Percentiles rank a stretch among this genome's conserved stretches.
These are phyloP conservation scores for Podaxis rugospora DNA, from an alignment of 768 basidiomycete species.

Conservation along the genomic window DNA sequence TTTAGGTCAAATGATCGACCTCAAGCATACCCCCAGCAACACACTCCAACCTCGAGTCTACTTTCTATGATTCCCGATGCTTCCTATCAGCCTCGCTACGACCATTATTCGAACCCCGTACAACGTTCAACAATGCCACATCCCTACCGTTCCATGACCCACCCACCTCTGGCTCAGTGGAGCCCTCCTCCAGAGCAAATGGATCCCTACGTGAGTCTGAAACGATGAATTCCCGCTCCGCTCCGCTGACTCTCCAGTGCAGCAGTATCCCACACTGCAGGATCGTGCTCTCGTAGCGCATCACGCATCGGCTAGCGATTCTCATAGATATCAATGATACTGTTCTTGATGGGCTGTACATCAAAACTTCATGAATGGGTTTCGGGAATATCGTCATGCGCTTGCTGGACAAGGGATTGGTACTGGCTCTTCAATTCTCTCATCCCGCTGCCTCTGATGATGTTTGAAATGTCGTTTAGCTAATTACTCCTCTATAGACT, in stretches of 20 bases:
- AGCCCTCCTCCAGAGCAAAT: constrained; percentile 49
- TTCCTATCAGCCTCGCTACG: constrained; percentile 48
- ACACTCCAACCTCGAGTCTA: constrained; percentile 33
- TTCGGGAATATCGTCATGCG: not conserved
- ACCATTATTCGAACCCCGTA: constrained; percentile 40
- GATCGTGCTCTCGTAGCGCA: constrained; percentile 35
- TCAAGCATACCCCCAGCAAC: constrained; percentile 42
- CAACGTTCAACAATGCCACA: constrained; percentile 26
- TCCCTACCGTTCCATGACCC: constrained; percentile 48
- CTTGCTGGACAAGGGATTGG: not conserved
- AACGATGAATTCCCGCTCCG: not conserved
- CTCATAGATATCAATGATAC: constrained; percentile 40
- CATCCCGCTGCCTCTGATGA: not conserved
- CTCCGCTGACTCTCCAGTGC: not conserved
- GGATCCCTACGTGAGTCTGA: constrained; percentile 60
- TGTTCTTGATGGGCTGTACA: not conserved
- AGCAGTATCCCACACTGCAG: constrained; percentile 26
- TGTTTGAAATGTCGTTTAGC: not conserved
- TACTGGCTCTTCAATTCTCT: not conserved
- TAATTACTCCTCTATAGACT: constrained; percentile 6
- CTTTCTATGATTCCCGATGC: constrained; percentile 61
- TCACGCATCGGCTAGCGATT: constrained; percentile 31
- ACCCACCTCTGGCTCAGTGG: constrained; percentile 52
- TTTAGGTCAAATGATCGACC: constrained; percentile 30
- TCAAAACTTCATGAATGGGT: constrained; percentile 4